Evolutionary conservation across 345 rosid genomes (phyloP), one percentile per base, ranked within the genome.

Genomic region (Lepidium africanum): DNA sequence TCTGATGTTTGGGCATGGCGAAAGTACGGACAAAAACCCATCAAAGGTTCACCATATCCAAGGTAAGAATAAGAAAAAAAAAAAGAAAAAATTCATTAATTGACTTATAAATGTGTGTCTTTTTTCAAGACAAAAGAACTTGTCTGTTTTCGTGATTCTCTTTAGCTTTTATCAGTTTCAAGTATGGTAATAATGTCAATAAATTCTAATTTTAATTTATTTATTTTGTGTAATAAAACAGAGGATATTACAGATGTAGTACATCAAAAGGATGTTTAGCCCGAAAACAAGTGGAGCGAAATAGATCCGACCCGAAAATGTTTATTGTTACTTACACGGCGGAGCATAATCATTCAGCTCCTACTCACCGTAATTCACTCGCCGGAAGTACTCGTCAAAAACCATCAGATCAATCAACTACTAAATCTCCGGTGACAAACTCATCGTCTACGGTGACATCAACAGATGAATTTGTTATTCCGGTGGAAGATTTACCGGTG

Each of bases 1-100:
- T 84, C 96, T 19, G 99, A 91, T 67, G 85, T 89, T 48, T 94
- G 99, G 99, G 96, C 99, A 27, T 94, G 99, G 97, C 83, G 97
- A 27, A 95, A 95, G 81, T 95, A 95, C 69, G 99, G 99, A 42
- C 99, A 94, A 50, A 94, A 94, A 79, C 99, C 99, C 78, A 94
- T 94, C 80, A 94, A 94, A 79, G 97, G 97, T 51, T 95, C 97
- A 19, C 99, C 99, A 25, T 89, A 87, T 80, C 96, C 99, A 39
- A 94, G 96, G 99, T 86, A 58, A 10, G 42, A 15, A 9, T 3
- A 42, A 8, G 33, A 25, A 0, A 53, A 36, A 21, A 45, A 0
- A 2, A 2, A 36, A 50, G 50, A 52, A 2, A 36, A 50, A 59
- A 52, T 7, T 59, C 73, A 67, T 74, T 67, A 60, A 67, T 37